A percentile compares a stretch with the other conserved stretches of the same genome.
Conservation (phyloP, 768 basidiomycete species). For the Naganishia antarctica region DNA sequence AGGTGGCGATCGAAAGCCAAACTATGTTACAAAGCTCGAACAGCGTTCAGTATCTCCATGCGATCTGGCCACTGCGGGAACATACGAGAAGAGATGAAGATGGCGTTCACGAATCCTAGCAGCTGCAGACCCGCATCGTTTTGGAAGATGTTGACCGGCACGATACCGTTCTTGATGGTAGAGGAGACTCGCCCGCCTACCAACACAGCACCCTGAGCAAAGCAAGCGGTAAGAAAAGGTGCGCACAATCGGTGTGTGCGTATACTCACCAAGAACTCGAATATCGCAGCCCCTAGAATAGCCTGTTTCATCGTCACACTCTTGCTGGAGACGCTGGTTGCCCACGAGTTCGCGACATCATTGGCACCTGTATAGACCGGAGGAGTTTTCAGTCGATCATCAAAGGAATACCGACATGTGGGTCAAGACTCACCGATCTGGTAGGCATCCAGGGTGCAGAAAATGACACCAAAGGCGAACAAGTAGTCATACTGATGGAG, state of each 20-base stretch:
- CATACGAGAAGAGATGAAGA: conserved; percentile 40
- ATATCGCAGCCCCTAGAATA: conserved; percentile 46
- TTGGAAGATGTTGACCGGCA: conserved; percentile 38
- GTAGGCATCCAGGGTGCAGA: conserved; percentile 49
- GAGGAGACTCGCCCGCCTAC: conserved; percentile 50
- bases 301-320: conserved; percentile 51
- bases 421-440: conserved; percentile 43
- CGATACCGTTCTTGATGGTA: conserved; percentile 52
- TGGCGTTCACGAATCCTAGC: conserved; percentile 51
- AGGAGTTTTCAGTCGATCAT: background rate
- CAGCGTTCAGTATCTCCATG: background rate
- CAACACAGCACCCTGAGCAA: conserved; percentile 45
- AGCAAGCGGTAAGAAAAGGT: background rate
- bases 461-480: conserved; percentile 48
- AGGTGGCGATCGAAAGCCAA: conserved; percentile 47
- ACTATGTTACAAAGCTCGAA: background rate
- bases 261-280: conserved; percentile 44
- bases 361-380: conserved; percentile 23
- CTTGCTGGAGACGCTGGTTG: conserved; percentile 50
- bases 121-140: conserved; percentile 50
- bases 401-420: background rate
- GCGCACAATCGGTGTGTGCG: background rate
- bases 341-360: conserved; percentile 49
- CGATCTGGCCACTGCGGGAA: background rate
- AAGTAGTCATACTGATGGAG: conserved; percentile 48